These are phyloP conservation scores for Letharia lupina DNA, from an alignment of 495 filamentous ascomycete species.

Conservation along the genomic window DNA sequence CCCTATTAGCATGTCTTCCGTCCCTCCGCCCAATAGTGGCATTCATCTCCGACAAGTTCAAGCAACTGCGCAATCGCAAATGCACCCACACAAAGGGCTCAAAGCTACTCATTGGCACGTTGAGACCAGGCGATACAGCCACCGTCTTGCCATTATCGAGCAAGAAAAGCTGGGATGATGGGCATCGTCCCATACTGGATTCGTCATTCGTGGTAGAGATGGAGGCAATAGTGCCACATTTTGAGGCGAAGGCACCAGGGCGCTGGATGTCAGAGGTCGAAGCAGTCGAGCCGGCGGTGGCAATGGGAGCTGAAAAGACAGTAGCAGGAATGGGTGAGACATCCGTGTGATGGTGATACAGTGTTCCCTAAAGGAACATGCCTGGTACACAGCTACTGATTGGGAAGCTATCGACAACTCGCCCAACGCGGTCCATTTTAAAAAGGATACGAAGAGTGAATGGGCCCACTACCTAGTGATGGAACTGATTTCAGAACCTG, in stretches of 20 bases:
- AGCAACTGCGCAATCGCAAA: constrained; percentile 1
- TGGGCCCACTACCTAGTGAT: background rate
- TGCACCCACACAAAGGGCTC: background rate
- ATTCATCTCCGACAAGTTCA: constrained; percentile 1
- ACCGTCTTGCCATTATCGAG: background rate
- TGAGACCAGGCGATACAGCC: background rate
- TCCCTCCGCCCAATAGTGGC: constrained; percentile 11
- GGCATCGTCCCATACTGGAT: background rate
- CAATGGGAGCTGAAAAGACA: background rate
- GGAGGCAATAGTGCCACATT: background rate
- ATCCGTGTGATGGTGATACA: too few species aligned
- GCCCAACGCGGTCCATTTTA: too few species aligned
- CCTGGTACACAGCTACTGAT: too few species aligned
- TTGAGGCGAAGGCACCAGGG: too few species aligned
- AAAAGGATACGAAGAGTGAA: background rate
- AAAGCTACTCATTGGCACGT: constrained; percentile 6
- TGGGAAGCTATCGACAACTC: too few species aligned
- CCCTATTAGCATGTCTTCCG: constrained; percentile 12
- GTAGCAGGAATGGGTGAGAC: background rate
- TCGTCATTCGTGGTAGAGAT: background rate
- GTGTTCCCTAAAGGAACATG: too few species aligned
- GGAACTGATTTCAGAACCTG: background rate
- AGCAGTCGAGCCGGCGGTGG: background rate
- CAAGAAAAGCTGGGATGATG: background rate
- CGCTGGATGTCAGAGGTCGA: background rate